Base-by-base conservation (phyloP, 306 rosid species). In the Begonia fuchsioides region DNA sequence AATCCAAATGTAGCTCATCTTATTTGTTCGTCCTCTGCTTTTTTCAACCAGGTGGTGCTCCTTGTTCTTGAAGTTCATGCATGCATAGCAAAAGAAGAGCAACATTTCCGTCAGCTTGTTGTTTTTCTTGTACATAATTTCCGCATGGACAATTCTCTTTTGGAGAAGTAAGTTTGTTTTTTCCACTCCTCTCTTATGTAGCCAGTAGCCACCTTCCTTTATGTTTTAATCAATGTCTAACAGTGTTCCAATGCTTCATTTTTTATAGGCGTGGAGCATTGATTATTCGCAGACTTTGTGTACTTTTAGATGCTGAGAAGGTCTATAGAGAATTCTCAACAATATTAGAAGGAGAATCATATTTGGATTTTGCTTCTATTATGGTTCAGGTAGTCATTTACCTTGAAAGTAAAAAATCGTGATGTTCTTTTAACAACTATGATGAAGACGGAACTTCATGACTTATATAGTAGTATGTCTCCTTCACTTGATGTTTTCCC, bases 41-140 rank as follows among this genome's bases (percentile, higher is more conserved):
- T 26, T n/a, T 38, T 52, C 47, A 32, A 59, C 32, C 62, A 92
- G 98, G 98, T 92, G 61, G 98, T 92, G 58, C 96, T 85, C 53
- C 81, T 92, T 58, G 98, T 82, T 67, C 94, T 92, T 32, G 94
- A 92, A 44, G 80, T 85, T 69, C 96, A 79, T 66, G 98, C 98
- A 13, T 77, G 93, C 75, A 92, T 92, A 50, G 96, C 98, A 15
- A 59, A 75, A 70, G 98, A 92, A 63, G 73, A 61, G 55, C 80
- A 67, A 49, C 96, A 85, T 73, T 92, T 92, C 56, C 79, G 59
- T 47, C 83, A 82, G 53, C 94, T 92, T 71, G 86, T 92, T 39
- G 83, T 75, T 66, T 82, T 69, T 68, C 80, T 92, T 43, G 84
- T 86, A 50, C 73, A 82, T 74, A 82, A 72, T 68, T 92, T 92